phyloP scores from a whole-genome alignment of 2,329 filamentous ascomycete genomes.

The Fusarium subglutinans region DNA sequence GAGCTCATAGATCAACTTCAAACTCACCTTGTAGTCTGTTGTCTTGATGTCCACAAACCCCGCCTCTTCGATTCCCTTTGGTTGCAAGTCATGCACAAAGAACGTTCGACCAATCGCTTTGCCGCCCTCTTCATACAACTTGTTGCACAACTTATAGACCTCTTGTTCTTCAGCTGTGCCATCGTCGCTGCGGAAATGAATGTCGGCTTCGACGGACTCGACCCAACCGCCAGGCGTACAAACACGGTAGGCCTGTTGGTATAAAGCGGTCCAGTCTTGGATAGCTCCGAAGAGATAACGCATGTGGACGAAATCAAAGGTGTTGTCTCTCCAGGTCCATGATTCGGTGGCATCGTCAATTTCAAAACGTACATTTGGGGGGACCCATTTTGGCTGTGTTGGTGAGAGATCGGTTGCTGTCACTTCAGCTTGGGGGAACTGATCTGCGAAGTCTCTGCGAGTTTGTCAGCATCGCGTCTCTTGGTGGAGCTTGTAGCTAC shows the following conservation, averaged over 20 bases:
- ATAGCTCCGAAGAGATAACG: conserved; percentile 18
- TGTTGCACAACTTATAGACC: not conserved
- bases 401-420: conserved; percentile 21
- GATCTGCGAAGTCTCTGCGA: conserved; percentile 13
- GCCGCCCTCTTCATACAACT: not conserved
- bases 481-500: rapidly evolving
- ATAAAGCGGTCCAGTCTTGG: conserved; percentile 9
- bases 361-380: conserved; percentile 20
- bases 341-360: conserved; percentile 16
- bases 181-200: conserved; percentile 18
- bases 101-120: not conserved
- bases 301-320: conserved; percentile 21
- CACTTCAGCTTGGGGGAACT: conserved; percentile 4
- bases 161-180: not conserved
- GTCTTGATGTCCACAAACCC: not conserved
- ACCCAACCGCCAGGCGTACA: conserved; percentile 18
- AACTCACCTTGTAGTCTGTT: not conserved
- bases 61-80: not conserved
- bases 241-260: conserved; percentile 15
- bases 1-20: rapidly evolving
- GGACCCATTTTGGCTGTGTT: conserved; percentile 20
- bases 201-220: conserved; percentile 15
- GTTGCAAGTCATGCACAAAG: conserved; percentile 3
- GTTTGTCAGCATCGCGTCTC: not conserved
- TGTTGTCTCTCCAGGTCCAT: conserved; percentile 11